phyloP scores from a whole-genome alignment of 2,329 filamentous ascomycete species.

The Sphaerostilbella broomeana region DNA sequence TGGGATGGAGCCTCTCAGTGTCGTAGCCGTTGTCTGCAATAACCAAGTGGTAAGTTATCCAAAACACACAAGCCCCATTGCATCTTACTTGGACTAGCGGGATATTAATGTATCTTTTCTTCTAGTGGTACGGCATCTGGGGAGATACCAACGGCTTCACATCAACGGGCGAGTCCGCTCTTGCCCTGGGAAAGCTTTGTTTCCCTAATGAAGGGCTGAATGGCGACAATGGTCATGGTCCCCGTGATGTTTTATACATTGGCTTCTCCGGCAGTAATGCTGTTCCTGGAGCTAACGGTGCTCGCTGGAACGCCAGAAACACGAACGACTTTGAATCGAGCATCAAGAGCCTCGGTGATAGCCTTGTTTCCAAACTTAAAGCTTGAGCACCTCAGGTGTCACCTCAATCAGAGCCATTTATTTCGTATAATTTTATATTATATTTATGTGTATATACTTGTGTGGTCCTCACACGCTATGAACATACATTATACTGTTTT shows the following conservation, averaged over 20 bases:
- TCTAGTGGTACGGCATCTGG: slow-evolving; percentile 43
- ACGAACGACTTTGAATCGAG: slow-evolving; percentile 42
- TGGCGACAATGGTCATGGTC: slow-evolving; percentile 45
- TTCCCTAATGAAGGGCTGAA: slow-evolving; percentile 39
- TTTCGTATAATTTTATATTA: no score
- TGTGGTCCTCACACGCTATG: no score
- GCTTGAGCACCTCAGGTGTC: no score
- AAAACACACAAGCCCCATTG: not conserved
- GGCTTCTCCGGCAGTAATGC: slow-evolving; percentile 46
- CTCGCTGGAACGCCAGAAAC: slow-evolving; percentile 42
- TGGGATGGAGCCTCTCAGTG: slow-evolving; percentile 7
- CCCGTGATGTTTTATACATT: slow-evolving; percentile 49
- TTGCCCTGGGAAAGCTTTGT: slow-evolving; percentile 45
- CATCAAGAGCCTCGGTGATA: slow-evolving; percentile 39
- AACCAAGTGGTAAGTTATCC: slow-evolving; percentile 6
- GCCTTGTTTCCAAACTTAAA: slow-evolving; percentile 30
- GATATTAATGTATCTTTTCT: no score
- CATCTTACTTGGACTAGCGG: not conserved
- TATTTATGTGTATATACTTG: no score
- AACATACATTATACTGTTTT: no score
- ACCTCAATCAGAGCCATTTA: no score
- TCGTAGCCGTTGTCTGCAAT: slow-evolving; percentile 11
- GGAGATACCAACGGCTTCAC: slow-evolving; percentile 50
- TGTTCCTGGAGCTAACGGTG: slow-evolving; percentile 41
- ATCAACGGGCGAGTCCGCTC: slow-evolving; percentile 41